These are phyloP conservation scores for Chrysosphaeria jannelii DNA, from an alignment of 2,329 filamentous ascomycete species.

Conservation along the genomic window DNA sequence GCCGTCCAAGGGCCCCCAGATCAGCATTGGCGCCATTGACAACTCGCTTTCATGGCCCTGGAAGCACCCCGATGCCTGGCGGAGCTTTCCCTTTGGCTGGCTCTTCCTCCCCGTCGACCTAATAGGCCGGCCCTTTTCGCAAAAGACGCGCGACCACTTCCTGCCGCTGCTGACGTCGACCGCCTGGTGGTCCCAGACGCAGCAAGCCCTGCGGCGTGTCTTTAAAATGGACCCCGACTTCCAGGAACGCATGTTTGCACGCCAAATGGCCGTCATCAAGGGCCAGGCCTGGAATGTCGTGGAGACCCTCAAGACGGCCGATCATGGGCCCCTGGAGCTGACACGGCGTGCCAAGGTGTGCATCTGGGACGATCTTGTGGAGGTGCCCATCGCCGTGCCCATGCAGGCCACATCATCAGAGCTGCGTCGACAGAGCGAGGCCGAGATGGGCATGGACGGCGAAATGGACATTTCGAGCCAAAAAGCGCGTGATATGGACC, in stretches of 20 bases:
- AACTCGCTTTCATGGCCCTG: constrained; percentile 97
- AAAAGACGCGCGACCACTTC: constrained; percentile 81
- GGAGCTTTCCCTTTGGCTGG: constrained; percentile 93
- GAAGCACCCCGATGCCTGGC: constrained; percentile 86
- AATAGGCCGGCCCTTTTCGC: constrained; percentile 85
- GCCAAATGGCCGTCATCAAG: constrained; percentile 96
- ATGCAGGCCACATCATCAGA: constrained; percentile 67
- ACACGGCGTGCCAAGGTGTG: constrained; percentile 74
- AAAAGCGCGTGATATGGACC: constrained; percentile 6
- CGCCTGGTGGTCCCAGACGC: constrained; percentile 89
- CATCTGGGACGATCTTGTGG: constrained; percentile 93
- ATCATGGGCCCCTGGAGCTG: constrained; percentile 75
- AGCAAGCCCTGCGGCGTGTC: constrained; percentile 53
- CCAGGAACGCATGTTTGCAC: constrained; percentile 95
- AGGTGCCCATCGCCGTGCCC: constrained; percentile 79
- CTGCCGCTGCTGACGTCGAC: constrained; percentile 85
- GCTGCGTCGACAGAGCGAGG: constrained; percentile 27
- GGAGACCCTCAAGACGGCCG: constrained; percentile 73
- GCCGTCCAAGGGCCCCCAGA: constrained; percentile 22
- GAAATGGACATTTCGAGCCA: constrained; percentile 69
- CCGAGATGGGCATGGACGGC: constrained; percentile 25
- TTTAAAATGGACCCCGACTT: constrained; percentile 89
- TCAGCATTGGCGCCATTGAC: constrained; percentile 77
- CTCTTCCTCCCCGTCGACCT: constrained; percentile 88
- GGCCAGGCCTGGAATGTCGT: constrained; percentile 98